phyloP scores from a whole-genome alignment of 2,329 filamentous ascomycete species.

The Arthrinium puccinioides region DNA sequence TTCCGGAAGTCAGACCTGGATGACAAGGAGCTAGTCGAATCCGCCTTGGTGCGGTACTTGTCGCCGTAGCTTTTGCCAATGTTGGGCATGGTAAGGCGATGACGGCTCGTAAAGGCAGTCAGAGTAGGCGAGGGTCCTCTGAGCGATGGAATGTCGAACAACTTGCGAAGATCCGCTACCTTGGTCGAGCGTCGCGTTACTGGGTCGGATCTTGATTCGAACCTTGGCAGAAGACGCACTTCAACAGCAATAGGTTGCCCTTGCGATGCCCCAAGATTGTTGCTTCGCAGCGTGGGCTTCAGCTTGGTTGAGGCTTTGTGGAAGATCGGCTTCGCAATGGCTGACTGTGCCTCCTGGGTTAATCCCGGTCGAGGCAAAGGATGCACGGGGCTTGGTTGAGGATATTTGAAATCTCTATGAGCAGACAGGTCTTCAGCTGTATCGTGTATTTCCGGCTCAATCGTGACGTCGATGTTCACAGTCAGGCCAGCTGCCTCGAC shows the following conservation, averaged over 20 bases:
- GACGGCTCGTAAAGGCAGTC: constrained; percentile 1
- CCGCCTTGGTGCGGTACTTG: not conserved
- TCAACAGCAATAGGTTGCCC: not conserved
- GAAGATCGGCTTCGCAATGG: no score
- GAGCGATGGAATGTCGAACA: constrained; percentile 18
- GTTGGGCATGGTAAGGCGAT: not conserved
- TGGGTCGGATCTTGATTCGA: not conserved
- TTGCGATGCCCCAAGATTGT: no score
- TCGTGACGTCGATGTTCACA: no score
- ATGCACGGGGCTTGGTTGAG: no score
- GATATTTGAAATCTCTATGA: no score
- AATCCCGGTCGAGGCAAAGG: no score
- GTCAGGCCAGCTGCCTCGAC: no score
- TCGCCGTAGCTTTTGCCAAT: not conserved
- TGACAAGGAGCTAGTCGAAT: not conserved
- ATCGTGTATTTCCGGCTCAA: no score
- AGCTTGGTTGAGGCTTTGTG: no score
- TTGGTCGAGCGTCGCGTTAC: constrained; percentile 5
- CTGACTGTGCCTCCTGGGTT: no score
- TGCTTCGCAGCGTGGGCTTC: no score
- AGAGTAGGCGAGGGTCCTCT: constrained; percentile 7
- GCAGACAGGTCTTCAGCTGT: no score
- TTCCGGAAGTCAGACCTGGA: constrained; percentile 1
- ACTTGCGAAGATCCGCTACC: constrained; percentile 20
- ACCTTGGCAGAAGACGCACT: not conserved